Percentiles rank a stretch among this genome's conserved stretches.
These are phyloP conservation scores for Amauroascus niger DNA, from an alignment of 2,329 filamentous ascomycete species.

Conservation along the genomic window DNA sequence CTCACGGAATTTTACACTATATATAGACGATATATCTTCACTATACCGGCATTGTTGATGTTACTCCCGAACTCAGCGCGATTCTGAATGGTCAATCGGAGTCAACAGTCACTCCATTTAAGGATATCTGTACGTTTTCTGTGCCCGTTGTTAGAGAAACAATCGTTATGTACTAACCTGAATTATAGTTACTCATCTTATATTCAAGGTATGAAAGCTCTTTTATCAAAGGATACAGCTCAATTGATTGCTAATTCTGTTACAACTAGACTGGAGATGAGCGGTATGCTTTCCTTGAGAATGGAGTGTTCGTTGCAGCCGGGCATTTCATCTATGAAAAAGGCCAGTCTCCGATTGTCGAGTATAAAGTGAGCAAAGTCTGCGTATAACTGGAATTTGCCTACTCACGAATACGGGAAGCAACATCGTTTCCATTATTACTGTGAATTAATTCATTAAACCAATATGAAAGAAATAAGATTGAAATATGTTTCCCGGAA, in stretches of 20 bases:
- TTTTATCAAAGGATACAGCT: neutral
- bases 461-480: neutral
- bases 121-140: slow-evolving; percentile 31
- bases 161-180: neutral
- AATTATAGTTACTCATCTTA: slow-evolving; percentile 28
- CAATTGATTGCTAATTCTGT: neutral
- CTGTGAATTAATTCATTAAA: no score
- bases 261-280: slow-evolving; percentile 33
- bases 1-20: neutral
- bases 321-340: slow-evolving; percentile 33
- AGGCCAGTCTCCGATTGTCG: slow-evolving; percentile 31
- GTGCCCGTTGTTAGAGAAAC: neutral
- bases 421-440: no score
- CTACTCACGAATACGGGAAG: neutral
- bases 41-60: slow-evolving; percentile 34
- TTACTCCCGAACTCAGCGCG: slow-evolving; percentile 26
- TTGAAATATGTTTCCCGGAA: neutral
- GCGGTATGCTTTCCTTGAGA: slow-evolving; percentile 35
- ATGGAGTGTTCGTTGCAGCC: slow-evolving; percentile 32
- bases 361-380: slow-evolving; percentile 38
- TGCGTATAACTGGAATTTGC: slow-evolving; percentile 15
- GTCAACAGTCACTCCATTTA: slow-evolving; percentile 31
- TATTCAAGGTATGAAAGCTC: slow-evolving; percentile 27
- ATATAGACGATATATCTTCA: slow-evolving; percentile 28
- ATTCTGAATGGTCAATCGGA: slow-evolving; percentile 28